Percentiles rank a stretch among this genome's conserved stretches.
Evolutionary conservation across 2,329 filamentous ascomycete species (phyloP).

Genomic region (Paraphoma sp.): DNA sequence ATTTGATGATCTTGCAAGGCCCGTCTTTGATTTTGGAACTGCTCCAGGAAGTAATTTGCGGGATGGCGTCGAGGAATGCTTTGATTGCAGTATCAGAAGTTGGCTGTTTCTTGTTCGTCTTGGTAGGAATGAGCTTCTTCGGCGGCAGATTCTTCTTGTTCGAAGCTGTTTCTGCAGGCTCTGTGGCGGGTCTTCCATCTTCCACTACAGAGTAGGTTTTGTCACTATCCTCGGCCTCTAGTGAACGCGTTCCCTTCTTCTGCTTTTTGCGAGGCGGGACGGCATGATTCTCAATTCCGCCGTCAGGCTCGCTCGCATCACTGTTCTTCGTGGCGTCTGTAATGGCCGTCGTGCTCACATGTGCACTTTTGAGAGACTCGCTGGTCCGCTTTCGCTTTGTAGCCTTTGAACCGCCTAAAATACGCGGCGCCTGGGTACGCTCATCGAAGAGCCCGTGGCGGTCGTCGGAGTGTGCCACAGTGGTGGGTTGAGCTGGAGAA

Average conservation of each 20-base stretch:
- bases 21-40: neutral
- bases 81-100: neutral
- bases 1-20: neutral
- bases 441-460: neutral
- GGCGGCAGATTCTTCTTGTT: neutral
- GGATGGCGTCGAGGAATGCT: neutral
- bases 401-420: neutral
- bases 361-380: neutral
- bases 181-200: neutral
- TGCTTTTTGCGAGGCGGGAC: too few relatives aligned
- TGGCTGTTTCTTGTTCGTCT: neutral
- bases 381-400: neutral
- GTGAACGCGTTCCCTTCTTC: too few relatives aligned
- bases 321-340: neutral
- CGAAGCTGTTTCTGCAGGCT: neutral
- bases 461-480: neutral
- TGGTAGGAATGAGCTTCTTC: neutral
- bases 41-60: too few relatives aligned
- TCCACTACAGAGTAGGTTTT: too few relatives aligned
- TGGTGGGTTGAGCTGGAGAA: neutral
- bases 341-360: neutral
- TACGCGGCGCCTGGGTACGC: neutral
- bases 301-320: neutral
- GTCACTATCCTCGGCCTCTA: too few relatives aligned
- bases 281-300: neutral